phyloP scores from a whole-genome alignment of 2,329 filamentous ascomycete species.

The Aschersonia sp. region DNA sequence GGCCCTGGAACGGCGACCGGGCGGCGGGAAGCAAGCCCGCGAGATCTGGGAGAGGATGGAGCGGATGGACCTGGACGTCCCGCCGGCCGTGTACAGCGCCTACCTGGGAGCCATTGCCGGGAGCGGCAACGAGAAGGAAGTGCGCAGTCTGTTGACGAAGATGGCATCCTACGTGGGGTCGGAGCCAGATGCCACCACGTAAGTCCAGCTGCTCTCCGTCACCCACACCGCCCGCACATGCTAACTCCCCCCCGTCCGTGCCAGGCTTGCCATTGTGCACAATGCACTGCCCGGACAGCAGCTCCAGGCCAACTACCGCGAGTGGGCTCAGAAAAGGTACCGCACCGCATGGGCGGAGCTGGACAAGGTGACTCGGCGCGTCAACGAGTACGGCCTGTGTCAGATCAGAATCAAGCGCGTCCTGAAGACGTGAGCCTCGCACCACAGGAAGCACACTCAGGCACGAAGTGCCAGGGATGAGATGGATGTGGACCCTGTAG shows the following conservation, averaged over 20 bases:
- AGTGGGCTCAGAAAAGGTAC: constrained; percentile 58
- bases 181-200: constrained; percentile 57
- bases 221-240: neutral
- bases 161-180: constrained; percentile 54
- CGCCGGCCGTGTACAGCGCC: constrained; percentile 55
- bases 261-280: constrained; percentile 59
- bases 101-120: constrained; percentile 67
- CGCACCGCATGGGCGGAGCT: constrained; percentile 56
- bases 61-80: constrained; percentile 65
- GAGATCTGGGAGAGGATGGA: constrained; percentile 58
- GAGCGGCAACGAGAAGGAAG: constrained; percentile 55
- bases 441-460: neutral
- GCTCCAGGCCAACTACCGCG: constrained; percentile 55
- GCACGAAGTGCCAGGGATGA: too few relatives aligned
- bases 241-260: neutral
- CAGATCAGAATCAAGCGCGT: constrained; percentile 34
- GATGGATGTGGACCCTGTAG: too few relatives aligned
- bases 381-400: constrained; percentile 27
- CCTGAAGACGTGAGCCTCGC: constrained; percentile 26
- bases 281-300: constrained; percentile 54
- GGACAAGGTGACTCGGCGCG: constrained; percentile 33
- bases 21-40: constrained; percentile 44
- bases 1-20: constrained; percentile 51
- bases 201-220: constrained; percentile 25
- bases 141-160: constrained; percentile 47